These are phyloP conservation scores for Ceratocystis albifundus DNA, from an alignment of 2,329 filamentous ascomycete genomes.

Conservation along the genomic window DNA sequence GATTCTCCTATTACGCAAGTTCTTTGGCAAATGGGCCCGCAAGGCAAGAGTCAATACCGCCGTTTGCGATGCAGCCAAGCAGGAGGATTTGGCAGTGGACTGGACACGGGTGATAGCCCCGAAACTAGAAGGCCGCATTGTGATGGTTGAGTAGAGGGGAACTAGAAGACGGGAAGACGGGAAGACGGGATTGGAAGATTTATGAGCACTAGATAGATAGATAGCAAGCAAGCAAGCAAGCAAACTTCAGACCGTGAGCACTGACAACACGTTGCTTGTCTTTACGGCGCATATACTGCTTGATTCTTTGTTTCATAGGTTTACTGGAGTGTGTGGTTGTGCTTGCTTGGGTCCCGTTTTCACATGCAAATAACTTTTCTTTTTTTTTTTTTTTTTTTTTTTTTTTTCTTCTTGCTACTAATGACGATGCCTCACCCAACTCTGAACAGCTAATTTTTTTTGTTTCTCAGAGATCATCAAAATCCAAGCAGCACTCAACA, in stretches of 20 bases:
- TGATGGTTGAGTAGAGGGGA: slow-evolving; percentile 29
- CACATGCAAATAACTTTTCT: neutral
- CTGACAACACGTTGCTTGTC: too few species aligned
- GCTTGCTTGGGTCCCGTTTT: neutral
- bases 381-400: too few species aligned
- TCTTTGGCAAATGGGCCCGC: slow-evolving; percentile 61
- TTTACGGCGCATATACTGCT: neutral
- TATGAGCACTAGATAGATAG: too few species aligned
- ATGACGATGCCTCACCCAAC: neutral
- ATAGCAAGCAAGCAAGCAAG: too few species aligned
- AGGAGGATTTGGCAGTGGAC: slow-evolving; percentile 50
- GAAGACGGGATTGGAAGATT: too few species aligned
- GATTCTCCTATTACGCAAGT: slow-evolving; percentile 54
- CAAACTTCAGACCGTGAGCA: too few species aligned
- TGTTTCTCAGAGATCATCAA: neutral
- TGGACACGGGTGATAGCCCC: slow-evolving; percentile 78
- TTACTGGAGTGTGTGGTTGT: neutral
- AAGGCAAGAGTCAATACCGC: slow-evolving; percentile 49
- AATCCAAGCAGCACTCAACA: slow-evolving; percentile 5
- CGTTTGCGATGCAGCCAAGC: slow-evolving; percentile 44
- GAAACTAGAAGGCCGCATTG: slow-evolving; percentile 63
- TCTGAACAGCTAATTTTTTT: neutral
- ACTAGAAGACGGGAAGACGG: too few species aligned
- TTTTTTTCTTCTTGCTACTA: too few species aligned
- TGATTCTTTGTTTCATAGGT: neutral